phyloP scores from a whole-genome alignment of 805 yeast species.

The Lipomyces spencermartinsiae region DNA sequence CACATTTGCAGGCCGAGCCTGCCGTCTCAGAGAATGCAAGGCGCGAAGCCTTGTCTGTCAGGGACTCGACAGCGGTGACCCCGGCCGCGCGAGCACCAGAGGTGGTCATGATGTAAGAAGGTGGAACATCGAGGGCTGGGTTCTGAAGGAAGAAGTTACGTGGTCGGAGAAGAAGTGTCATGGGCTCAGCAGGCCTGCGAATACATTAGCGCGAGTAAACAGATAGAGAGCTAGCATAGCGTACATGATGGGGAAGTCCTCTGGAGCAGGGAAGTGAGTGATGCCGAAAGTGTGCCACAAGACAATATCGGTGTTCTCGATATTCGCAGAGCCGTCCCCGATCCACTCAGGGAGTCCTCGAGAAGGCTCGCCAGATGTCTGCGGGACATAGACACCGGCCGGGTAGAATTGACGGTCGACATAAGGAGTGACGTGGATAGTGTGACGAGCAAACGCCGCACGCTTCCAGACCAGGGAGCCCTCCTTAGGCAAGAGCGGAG shows the following conservation, averaged over 20 bases:
- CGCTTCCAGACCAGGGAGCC: constrained; percentile 79
- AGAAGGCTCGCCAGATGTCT: constrained; percentile 46
- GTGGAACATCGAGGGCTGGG: constrained; percentile 77
- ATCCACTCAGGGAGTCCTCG: constrained; percentile 46
- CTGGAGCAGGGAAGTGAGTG: constrained; percentile 87
- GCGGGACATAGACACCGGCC: constrained; percentile 60
- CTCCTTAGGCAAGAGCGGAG: constrained; percentile 73
- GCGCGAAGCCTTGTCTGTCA: constrained; percentile 33
- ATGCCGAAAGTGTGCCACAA: constrained; percentile 84
- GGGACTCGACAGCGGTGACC: constrained; percentile 19
- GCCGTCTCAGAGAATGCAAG: constrained; percentile 31
- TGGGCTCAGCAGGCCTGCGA: constrained; percentile 71
- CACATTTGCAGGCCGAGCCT: constrained; percentile 5
- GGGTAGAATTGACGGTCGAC: constrained; percentile 77
- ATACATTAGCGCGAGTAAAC: neutral
- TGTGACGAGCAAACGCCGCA: constrained; percentile 79
- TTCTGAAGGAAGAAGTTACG: constrained; percentile 78
- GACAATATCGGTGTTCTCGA: constrained; percentile 68
- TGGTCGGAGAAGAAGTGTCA: constrained; percentile 75
- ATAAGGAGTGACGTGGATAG: constrained; percentile 74
- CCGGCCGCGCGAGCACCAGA: constrained; percentile 22
- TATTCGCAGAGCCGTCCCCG: constrained; percentile 44
- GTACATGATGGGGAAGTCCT: constrained; percentile 87
- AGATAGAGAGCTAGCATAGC: neutral
- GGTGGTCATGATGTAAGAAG: constrained; percentile 45